Evolutionary conservation across 805 yeast genomes (phyloP), one percentile per base, ranked within the genome.

Genomic region (Cyberlindnera veronae): DNA sequence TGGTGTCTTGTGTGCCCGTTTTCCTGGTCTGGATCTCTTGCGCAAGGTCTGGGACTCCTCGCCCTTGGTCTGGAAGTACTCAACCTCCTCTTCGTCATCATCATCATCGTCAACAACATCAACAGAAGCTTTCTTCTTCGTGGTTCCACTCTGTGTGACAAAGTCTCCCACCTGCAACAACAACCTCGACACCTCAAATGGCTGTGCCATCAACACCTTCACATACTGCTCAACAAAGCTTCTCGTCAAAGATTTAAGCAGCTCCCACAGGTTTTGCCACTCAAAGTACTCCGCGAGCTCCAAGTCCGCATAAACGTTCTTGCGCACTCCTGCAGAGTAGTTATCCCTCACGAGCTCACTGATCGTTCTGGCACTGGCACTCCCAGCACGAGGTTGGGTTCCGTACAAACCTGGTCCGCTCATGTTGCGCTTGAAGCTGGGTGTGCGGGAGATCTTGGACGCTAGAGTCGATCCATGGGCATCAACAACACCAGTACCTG

Each of bases 161-260:
- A 83, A 81, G 23, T 73, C 76, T 4, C 95, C 95, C 12, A 86
- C 83, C 61, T 93, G 98, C 41, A 89, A 63, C 20, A 90, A 68
- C 49, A 87, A 69, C 40, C 91, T 71, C 5, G 85, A 77, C 14
- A 86, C 83, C 51, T 91, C 97, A 61, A 90, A 81, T 2, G 99
- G 98, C 62, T 93, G 97, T 15, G 86, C 75, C 8, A 85, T 57
- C 23, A 88, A 60, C 32, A 81, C 77, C 44, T 79, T 79, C 39
- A 78, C 61, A 64, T 93, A 91, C 48, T 80, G 82, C 48, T 77
- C 77, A 36, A 80, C 53, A 45, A 87, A 77, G 32, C 84, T 77
- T 57, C 73, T 68, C 18, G 79, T 61, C 44, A 88, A 67, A 29
- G 79, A 76, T 38, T 71, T 68, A 5, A 80, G 48, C 24, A 82